phyloP scores from a whole-genome alignment of 2,329 filamentous ascomycete species.

The Aurifilum marmelostoma region DNA sequence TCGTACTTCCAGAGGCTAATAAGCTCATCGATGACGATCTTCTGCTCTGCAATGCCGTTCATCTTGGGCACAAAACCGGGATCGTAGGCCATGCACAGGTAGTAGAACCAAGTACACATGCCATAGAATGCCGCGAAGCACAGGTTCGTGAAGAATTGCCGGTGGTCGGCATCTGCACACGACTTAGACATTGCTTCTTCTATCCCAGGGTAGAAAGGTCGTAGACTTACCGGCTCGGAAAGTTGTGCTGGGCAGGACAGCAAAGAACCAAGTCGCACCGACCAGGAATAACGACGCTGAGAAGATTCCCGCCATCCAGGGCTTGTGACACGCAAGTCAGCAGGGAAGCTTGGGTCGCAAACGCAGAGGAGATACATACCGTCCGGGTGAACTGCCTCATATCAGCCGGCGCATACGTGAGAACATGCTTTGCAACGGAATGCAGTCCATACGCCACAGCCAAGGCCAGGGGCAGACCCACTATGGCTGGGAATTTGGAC shows the following conservation, averaged over 20 bases:
- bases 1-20: constrained; percentile 87
- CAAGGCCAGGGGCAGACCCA: constrained; percentile 73
- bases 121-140: constrained; percentile 67
- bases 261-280: constrained; percentile 73
- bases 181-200: not conserved
- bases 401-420: constrained; percentile 82
- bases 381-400: constrained; percentile 92
- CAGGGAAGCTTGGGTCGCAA: constrained; percentile 22
- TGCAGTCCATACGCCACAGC: constrained; percentile 72
- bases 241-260: constrained; percentile 61
- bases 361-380: constrained; percentile 50
- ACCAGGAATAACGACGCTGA: constrained; percentile 83
- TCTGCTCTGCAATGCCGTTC: constrained; percentile 86
- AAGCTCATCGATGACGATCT: constrained; percentile 84
- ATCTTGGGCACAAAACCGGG: constrained; percentile 93
- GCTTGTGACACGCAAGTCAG: constrained; percentile 52
- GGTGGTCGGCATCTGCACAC: constrained; percentile 61
- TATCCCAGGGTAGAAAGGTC: not conserved
- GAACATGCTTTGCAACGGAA: constrained; percentile 74
- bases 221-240: constrained; percentile 55
- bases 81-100: constrained; percentile 81
- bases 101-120: constrained; percentile 83
- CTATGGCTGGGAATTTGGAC: constrained; percentile 72
- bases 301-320: constrained; percentile 93
- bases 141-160: constrained; percentile 77